Conservation (phyloP, 1,139 yeast species). For the Scheffersomyces stambukii region DNA sequence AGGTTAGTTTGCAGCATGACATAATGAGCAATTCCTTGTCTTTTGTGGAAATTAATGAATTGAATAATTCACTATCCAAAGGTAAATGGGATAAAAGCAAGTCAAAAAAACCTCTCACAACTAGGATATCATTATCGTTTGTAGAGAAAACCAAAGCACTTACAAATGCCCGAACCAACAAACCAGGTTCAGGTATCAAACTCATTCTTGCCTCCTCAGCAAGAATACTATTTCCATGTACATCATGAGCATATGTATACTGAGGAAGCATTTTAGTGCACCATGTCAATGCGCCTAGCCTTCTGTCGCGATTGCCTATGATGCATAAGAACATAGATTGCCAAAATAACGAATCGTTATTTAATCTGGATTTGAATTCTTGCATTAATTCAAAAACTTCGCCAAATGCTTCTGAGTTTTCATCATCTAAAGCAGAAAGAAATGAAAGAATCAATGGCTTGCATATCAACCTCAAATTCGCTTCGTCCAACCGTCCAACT, state of each 20-base stretch:
- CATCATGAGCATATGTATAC: constrained; percentile 22
- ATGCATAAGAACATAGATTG: constrained; percentile 70
- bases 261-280: constrained; percentile 61
- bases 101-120: constrained; percentile 88
- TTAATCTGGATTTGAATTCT: constrained; percentile 50
- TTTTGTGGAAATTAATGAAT: constrained; percentile 37
- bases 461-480: constrained; percentile 48
- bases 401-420: constrained; percentile 74
- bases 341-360: constrained; percentile 82
- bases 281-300: constrained; percentile 84
- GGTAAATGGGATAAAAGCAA: constrained; percentile 65
- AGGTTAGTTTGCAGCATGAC: constrained; percentile 63
- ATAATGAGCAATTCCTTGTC: constrained; percentile 60
- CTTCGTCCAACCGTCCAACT: constrained; percentile 43
- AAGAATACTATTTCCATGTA: constrained; percentile 5
- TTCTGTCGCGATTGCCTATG: constrained; percentile 71
- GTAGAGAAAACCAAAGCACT: constrained; percentile 51
- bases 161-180: constrained; percentile 69
- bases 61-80: constrained; percentile 56
- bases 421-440: constrained; percentile 89
- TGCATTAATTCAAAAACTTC: constrained; percentile 60
- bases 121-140: constrained; percentile 51
- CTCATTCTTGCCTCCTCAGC: constrained; percentile 57
- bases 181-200: constrained; percentile 73
- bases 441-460: constrained; percentile 72